Evolutionary conservation across 116 monocot genomes (phyloP), one percentile per base, ranked within the genome.

Genomic region (Phalaenopsis hybrid): DNA sequence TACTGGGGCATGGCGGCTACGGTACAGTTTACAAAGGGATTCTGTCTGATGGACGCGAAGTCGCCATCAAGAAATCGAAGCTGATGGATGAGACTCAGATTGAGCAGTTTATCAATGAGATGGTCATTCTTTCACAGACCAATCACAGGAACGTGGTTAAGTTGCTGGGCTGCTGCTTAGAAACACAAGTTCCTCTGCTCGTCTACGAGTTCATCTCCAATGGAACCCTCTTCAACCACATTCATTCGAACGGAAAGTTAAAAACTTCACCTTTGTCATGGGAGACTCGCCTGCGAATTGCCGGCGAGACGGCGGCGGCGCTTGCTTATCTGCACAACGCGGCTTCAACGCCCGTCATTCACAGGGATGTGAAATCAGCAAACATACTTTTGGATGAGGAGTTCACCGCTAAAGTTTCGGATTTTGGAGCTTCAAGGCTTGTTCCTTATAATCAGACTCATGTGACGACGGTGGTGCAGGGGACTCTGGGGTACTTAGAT

Each of bases 11-110:
- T 86, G 33, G 88, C 88, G 78, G 85, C 23, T 41, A 81, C 17
- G 83, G 91, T 11, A 84, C 73, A 4, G 88, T 91, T 44, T 91
- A 88, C 78, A 91, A 81, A 25, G 91, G 91, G 4, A 74, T 86
- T 6, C 63, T 88, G 63, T 70, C 4, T 85, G 81, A 23, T 43
- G 69, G 10, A 1, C 10, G 28, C 3, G 57, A 79, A 0, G 90
- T 88, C 0, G 88, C 91, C 9, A 86, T 88, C 72, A 88, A 91
- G 83, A 88, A 85, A 37, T 88, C 83, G 0, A 77, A 65, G 31
- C 1, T 74, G 5, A 48, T 82, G 48, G 57, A 77, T 21, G 52
- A 68, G n/a, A 58, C 44, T 48, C 79, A 83, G 25, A 72, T 86
- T 1, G 88, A 86, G 21, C 86, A 90, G 78, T 86, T 88, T 58